These are phyloP conservation scores for Verticillium dahliae DNA, from an alignment of 2,329 filamentous ascomycete species.

Conservation along the genomic window DNA sequence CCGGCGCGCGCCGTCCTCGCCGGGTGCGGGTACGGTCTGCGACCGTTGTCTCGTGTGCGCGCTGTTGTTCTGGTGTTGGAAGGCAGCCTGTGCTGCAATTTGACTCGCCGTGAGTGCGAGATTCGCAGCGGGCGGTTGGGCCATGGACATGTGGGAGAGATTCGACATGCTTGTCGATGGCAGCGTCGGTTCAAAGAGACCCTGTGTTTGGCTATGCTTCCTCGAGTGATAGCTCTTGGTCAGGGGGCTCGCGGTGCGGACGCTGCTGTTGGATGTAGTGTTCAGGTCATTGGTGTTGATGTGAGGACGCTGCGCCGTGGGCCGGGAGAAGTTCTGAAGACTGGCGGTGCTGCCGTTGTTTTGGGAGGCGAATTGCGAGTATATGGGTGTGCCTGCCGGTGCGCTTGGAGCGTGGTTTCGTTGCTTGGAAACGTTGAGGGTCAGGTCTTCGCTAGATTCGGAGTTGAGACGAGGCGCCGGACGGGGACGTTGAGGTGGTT, in stretches of 20 bases:
- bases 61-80: slow-evolving; percentile 49
- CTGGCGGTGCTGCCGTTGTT: slow-evolving; percentile 40
- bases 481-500: slow-evolving; percentile 22
- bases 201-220: slow-evolving; percentile 67
- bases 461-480: slow-evolving; percentile 35
- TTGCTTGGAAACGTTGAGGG: slow-evolving; percentile 39
- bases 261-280: slow-evolving; percentile 18
- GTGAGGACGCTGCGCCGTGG: slow-evolving; percentile 26
- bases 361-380: slow-evolving; percentile 35
- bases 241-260: slow-evolving; percentile 19
- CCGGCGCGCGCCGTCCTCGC: slow-evolving; percentile 21
- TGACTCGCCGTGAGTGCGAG: slow-evolving; percentile 58
- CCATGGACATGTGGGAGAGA: slow-evolving; percentile 42
- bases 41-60: slow-evolving; percentile 56
- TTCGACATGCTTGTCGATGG: slow-evolving; percentile 55
- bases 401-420: slow-evolving; percentile 19
- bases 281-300: slow-evolving; percentile 15
- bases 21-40: slow-evolving; percentile 60
- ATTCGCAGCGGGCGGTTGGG: slow-evolving; percentile 34
- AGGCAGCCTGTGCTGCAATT: slow-evolving; percentile 73
- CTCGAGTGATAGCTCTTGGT: slow-evolving; percentile 41
- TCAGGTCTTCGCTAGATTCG: slow-evolving; percentile 36
- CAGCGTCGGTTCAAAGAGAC: slow-evolving; percentile 68
- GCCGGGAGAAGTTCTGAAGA: slow-evolving; percentile 54
- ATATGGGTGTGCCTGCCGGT: slow-evolving; percentile 4